Evolutionary conservation across 768 basidiomycete species (phyloP), one percentile per base, ranked within the genome.

Genomic region (Pleurotus platypus): DNA sequence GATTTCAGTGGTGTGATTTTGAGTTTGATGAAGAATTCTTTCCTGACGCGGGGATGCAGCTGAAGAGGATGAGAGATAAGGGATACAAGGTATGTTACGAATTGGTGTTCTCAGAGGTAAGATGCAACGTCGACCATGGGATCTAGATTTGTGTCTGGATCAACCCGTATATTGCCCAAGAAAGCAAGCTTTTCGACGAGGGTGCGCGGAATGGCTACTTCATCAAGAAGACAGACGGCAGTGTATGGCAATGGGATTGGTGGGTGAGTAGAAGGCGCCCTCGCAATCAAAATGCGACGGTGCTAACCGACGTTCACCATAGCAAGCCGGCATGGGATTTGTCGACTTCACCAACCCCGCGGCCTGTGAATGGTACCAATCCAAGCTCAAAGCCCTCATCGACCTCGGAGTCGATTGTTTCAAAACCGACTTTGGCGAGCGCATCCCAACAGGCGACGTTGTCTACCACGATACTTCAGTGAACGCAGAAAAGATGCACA

Each of bases 21-120:
- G 70, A 72, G 22, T 80, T 78, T 62, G 79, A 80, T 59, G 66
- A 72, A n/a, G 71, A 72, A 13, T 66, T 64, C 55, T 80, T 80
- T 65, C 78, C 78, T 4, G 72, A 80, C 62, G 73, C 78, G 8
- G 60, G 65, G 30, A 75, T 73, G 37, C 73, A 79, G 53, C 40
- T 70, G 13, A 60, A 64, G 63, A 63, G 78, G 63, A 57, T 72
- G 54, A 68, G 68, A 43, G 64, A 70, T 47, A 68, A 66, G 59
- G 75, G 75, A 49, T 75, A 79, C 51, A 77, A 76, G 59, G 70
- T 78, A 38, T 60, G 60, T 60, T 4, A 66, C 65, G 64, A 53
- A 51, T 50, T 27, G 13, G 56, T 0, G 7, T 26, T 46, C 9
- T 30, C 56, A 49, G 15, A 8, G 16, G 8, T 13, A 54, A 38